Evolutionary conservation across 1,284 basidiomycete genomes (phyloP), one percentile per base, ranked within the genome.

Genomic region (Moniliella sp.): DNA sequence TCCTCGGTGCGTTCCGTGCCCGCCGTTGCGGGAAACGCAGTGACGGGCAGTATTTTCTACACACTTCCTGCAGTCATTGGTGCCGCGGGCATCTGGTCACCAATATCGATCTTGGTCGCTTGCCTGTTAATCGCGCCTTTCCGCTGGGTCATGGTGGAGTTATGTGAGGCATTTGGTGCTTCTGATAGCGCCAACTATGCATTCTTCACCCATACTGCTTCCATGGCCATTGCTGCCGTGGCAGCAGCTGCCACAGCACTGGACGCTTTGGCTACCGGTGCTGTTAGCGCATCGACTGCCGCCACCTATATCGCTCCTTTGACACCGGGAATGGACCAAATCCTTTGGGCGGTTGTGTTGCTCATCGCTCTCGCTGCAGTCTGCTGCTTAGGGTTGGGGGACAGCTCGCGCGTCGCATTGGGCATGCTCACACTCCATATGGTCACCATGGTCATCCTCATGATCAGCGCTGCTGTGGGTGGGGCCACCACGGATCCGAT

Each of bases 41-140:
- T 50, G 18, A 50, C 48, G 0, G 48, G 48, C 19, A 41, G 38
- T 9, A 39, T 46, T 26, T 50, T 50, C 31, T 50, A 50, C 27
- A 38, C 46, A n/a, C 39, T 50, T 4, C 48, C 48, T 5, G 43
- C 48, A 1, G 45, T 50, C 4, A 34, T 45, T 3, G 45, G 37
- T 4, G 45, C 46, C 14, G 17, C 23, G 8, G 23, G 30, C 30
- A 17, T 30, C 11, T 30, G 8, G 10, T 44, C 45, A 1, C 48
- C 48, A 23, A 43, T 50, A 27, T 45, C 41, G 13, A 39, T 50
- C 31, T 33, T 48, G 25, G 30, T 50, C 15, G 46, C 48, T 5
- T 40, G 40, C 18, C 36, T 46, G 3, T 31, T 50, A 16, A 39
- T 50, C 17, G 41, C 38, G 11, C 48, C 48, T 25, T 46, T 49